phyloP scores from a whole-genome alignment of 306 rosid species.

The Amphicarpaea edgeworthii region DNA sequence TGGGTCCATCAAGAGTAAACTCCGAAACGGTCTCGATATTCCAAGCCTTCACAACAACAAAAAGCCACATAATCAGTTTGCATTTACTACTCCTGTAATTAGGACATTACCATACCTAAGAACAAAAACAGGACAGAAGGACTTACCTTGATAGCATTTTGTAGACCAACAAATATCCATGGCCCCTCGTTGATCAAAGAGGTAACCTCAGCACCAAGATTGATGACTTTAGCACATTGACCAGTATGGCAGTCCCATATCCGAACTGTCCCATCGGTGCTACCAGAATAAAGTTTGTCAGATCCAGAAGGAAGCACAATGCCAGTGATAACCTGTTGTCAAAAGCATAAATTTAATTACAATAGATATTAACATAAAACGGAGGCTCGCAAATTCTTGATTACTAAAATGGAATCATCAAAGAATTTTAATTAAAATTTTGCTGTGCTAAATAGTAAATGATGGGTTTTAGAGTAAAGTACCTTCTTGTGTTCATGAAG shows the following conservation, averaged over 20 bases:
- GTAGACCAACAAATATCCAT: constrained; percentile 61
- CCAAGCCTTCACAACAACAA: constrained; percentile 54
- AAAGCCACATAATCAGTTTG: constrained; percentile 11
- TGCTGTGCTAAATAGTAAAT: not conserved
- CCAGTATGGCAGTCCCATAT: constrained; percentile 65
- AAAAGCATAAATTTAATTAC: not conserved
- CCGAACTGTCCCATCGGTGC: constrained; percentile 53
- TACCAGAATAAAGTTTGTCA: constrained; percentile 56
- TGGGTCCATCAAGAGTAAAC: constrained; percentile 53
- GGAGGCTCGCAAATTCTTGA: not conserved
- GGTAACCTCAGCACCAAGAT: constrained; percentile 49
- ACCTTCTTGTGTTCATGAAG: constrained; percentile 56
- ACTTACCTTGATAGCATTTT: constrained; percentile 55
- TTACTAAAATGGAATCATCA: too few species aligned
- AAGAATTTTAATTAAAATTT: not conserved
- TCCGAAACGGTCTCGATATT: constrained; percentile 45
- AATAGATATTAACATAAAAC: not conserved
- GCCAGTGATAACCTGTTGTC: constrained; percentile 50
- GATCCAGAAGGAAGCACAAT: constrained; percentile 52
- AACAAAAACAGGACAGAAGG: not conserved
- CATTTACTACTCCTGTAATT: not conserved
- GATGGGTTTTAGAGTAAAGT: not conserved
- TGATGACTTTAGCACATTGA: constrained; percentile 37
- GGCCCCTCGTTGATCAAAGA: constrained; percentile 55
- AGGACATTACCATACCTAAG: not conserved